A percentile compares a stretch with the other conserved stretches of the same genome.
These are phyloP conservation scores for Chlorokybus atmophyticus DNA, from an alignment of 139 green algal genomes.

Conservation along the genomic window DNA sequence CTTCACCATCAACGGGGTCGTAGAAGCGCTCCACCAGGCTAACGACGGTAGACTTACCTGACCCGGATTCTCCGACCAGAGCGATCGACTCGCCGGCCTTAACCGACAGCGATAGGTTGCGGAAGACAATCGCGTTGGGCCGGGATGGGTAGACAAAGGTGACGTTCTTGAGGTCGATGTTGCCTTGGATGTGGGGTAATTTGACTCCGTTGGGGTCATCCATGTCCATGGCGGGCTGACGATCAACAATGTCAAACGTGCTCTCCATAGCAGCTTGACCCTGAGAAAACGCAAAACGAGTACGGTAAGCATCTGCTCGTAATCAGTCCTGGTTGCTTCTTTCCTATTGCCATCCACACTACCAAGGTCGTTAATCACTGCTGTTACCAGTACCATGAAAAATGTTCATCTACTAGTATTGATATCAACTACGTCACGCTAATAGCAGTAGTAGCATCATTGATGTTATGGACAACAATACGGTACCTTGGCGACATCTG, in stretches of 20 bases:
- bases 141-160: constrained; percentile 23
- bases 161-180: constrained; percentile 15
- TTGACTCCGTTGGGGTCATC: not conserved
- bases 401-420: too few species aligned
- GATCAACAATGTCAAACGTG: not conserved
- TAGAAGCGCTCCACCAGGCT: constrained; percentile 83
- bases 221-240: not conserved
- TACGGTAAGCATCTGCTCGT: too few species aligned
- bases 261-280: not conserved
- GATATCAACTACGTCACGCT: not conserved
- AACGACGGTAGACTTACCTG: constrained; percentile 86
- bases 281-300: too few species aligned
- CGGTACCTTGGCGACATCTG: too few species aligned
- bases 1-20: constrained; percentile 12
- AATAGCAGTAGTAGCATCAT: too few species aligned
- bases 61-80: constrained; percentile 82
- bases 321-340: too few species aligned
- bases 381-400: too few species aligned
- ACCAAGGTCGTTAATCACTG: too few species aligned
- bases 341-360: too few species aligned
- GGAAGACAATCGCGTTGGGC: constrained; percentile 8
- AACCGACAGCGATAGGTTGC: constrained; percentile 6
- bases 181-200: not conserved
- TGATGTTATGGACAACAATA: too few species aligned
- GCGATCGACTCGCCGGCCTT: constrained; percentile 42